Evolutionary conservation across 2,329 filamentous ascomycete species (phyloP), one percentile per base, ranked within the genome.

Genomic region (Hypoxylon sp.): DNA sequence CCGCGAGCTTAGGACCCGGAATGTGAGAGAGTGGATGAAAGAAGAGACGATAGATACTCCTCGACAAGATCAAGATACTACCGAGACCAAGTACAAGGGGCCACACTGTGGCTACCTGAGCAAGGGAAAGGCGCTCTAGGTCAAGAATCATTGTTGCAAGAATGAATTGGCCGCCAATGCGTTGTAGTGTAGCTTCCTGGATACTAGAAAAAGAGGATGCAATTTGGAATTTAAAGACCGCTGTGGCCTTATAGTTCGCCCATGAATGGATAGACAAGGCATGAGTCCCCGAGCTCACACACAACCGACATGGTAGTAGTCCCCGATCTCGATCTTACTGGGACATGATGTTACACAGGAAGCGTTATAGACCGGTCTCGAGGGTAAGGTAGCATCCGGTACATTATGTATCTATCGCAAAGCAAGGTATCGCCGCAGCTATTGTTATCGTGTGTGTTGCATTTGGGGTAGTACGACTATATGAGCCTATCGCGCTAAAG

Each of bases 1-100:
- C 71, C 22, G 71, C 71, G 15, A 73, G 56, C 49, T 68, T 71
- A 15, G 71, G 69, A 8, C 71, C 71, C 4, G 71, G 71, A 44
- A 57, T 46, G 13, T 46, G 43, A 13, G 43, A 46, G 19, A 46
- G 43, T 2, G 43, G 43, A 24, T 46, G 43, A 26, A 46, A 15
- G 43, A 46, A 46, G 11, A 46, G 43, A 15, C 43, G 43, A 13
- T 46, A 46, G 15, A 46, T 7, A 20, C 43, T 46, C 43, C 43
- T 46, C 20, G 26, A 20, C 10, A 46, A 20, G 15, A 46, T 20
- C 13, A 26, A 46, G 11, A 46, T 46, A 24, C 20, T 20, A 13
- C 43, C 43, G 26, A 46, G 43, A 26, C 20, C 43, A 46, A 46
- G 10, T 13, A 46, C 43, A 46, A 24, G 22, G 10, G 11, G 22